Evolutionary conservation across 164 flowering plant species (phyloP).

Genomic region (Vitis rupestris): DNA sequence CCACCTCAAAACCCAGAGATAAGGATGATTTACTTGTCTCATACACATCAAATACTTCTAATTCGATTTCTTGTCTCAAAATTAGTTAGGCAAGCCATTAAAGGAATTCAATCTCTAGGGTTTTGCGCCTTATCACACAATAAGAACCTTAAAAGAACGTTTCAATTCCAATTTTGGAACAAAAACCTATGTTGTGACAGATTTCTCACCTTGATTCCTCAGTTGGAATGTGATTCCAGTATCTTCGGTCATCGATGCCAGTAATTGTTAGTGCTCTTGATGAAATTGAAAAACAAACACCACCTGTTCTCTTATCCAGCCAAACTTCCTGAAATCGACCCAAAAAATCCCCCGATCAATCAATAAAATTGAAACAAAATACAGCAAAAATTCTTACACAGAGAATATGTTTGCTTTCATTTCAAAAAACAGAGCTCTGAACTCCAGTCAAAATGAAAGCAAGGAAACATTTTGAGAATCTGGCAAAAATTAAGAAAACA

Average conservation of each 20-base stretch:
- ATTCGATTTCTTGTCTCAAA: too few species aligned
- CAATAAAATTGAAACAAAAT: neutral
- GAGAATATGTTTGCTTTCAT: neutral
- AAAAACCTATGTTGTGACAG: neutral
- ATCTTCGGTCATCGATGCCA: slow-evolving; percentile 61
- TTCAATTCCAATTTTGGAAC: neutral
- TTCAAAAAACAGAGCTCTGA: neutral
- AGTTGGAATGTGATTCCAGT: slow-evolving; percentile 52
- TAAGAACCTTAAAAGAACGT: too few species aligned
- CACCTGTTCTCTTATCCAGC: slow-evolving; percentile 52
- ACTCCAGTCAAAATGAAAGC: too few species aligned
- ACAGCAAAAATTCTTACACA: neutral
- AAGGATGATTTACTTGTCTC: too few species aligned
- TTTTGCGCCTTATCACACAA: too few species aligned
- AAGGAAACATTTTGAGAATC: too few species aligned
- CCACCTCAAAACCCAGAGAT: too few species aligned
- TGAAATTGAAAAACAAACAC: slow-evolving; percentile 48
- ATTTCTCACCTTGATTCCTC: slow-evolving; percentile 57
- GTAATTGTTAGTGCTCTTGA: slow-evolving; percentile 51
- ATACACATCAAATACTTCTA: too few species aligned
- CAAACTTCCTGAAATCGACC: slow-evolving; percentile 41
- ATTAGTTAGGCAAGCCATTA: too few species aligned
- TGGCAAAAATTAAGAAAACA: too few species aligned
- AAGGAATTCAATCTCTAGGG: too few species aligned
- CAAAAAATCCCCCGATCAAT: neutral